Percentiles rank a stretch among this genome's conserved stretches.
These are phyloP conservation scores for Fomes fomentarius DNA, from an alignment of 1,284 basidiomycete genomes.

Conservation along the genomic window DNA sequence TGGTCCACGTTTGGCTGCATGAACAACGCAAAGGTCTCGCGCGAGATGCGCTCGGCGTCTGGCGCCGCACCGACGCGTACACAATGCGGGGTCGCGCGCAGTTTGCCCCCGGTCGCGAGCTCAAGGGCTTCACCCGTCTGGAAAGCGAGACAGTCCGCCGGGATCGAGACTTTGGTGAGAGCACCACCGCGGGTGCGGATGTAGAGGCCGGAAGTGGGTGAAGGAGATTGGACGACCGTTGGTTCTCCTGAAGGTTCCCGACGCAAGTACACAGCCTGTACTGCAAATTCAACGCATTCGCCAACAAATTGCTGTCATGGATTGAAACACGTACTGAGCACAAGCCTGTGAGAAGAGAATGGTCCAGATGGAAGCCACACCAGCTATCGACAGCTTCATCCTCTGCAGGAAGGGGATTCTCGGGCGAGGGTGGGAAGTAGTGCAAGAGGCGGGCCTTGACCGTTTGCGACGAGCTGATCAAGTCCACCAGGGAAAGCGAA, in stretches of 20 bases:
- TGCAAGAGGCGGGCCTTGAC: constrained; percentile 88
- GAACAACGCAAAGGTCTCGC: constrained; percentile 89
- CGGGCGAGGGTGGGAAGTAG: constrained; percentile 77
- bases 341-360: constrained; percentile 87
- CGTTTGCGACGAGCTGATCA: constrained; percentile 70
- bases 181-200: constrained; percentile 82
- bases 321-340: constrained; percentile 66
- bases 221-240: constrained; percentile 64
- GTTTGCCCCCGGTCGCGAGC: constrained; percentile 74
- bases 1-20: constrained; percentile 90
- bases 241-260: constrained; percentile 45
- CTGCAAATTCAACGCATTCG: not conserved
- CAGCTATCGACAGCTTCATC: constrained; percentile 78
- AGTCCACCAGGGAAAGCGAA: constrained; percentile 60
- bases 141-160: constrained; percentile 81
- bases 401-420: constrained; percentile 39
- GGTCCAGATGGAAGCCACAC: constrained; percentile 85
- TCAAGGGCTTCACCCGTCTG: constrained; percentile 94
- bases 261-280: constrained; percentile 79
- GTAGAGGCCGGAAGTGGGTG: constrained; percentile 81
- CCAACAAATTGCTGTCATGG: not conserved
- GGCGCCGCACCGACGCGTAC: constrained; percentile 67
- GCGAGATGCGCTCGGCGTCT: constrained; percentile 57
- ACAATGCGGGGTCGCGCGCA: constrained; percentile 91
- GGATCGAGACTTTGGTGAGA: constrained; percentile 83